Evolutionary conservation across 495 filamentous ascomycete species (phyloP).

Genomic region (Eremomyces bilateralis): DNA sequence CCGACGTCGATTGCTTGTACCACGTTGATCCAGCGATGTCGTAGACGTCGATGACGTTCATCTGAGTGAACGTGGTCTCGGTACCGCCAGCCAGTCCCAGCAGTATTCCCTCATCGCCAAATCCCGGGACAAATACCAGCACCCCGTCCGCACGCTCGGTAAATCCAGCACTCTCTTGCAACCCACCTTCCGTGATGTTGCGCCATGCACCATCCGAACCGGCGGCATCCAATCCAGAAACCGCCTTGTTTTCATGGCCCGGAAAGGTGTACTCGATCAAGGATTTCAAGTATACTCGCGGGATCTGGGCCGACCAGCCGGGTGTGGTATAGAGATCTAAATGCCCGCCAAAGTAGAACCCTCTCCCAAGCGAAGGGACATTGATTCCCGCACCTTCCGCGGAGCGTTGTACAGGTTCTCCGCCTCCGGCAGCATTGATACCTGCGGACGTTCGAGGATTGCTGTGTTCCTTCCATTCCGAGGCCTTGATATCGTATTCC

Average conservation of each 20-base stretch:
- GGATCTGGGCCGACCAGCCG: constrained; percentile 42
- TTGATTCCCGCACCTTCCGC: constrained; percentile 52
- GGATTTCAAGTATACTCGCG: constrained; percentile 45
- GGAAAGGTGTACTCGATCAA: constrained; percentile 56
- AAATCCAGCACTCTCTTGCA: constrained; percentile 40
- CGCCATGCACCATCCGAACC: constrained; percentile 34
- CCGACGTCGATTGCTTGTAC: constrained; percentile 53
- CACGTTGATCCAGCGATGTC: constrained; percentile 56
- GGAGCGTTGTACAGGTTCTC: constrained; percentile 32
- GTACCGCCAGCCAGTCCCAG: constrained; percentile 47
- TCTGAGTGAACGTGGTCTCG: constrained; percentile 39
- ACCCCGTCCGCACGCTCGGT: constrained; percentile 50
- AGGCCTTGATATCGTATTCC: constrained; percentile 37
- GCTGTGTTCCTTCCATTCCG: constrained; percentile 37
- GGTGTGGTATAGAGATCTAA: constrained; percentile 42
- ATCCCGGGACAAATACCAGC: constrained; percentile 49
- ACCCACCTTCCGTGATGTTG: constrained; percentile 48
- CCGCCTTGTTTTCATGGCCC: constrained; percentile 35
- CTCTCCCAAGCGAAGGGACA: constrained; percentile 40
- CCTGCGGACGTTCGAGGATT: constrained; percentile 34
- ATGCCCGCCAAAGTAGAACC: constrained; percentile 61
- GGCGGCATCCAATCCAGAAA: constrained; percentile 31
- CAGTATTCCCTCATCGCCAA: constrained; percentile 45
- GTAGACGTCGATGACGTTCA: constrained; percentile 54
- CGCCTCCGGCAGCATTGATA: constrained; percentile 30